Conservation (phyloP, 1,284 basidiomycete species). For the Abortiporus biennis region DNA sequence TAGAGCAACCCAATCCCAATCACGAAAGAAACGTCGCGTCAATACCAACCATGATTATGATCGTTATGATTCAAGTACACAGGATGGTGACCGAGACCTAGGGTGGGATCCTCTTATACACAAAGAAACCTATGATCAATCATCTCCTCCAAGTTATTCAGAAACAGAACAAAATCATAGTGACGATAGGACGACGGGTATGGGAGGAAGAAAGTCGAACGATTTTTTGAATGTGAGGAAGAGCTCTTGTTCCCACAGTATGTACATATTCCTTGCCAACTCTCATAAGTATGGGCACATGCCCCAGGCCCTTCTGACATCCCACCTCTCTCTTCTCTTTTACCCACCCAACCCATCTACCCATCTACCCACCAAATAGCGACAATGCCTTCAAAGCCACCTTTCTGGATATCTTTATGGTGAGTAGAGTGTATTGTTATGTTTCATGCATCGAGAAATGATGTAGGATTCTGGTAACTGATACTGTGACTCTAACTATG, state of each 20-base stretch:
- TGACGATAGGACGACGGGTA: neutral
- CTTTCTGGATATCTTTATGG: conserved; percentile 22
- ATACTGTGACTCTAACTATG: too few relatives aligned
- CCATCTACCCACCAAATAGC: too few relatives aligned
- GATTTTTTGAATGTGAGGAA: too few relatives aligned
- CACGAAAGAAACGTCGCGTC: too few relatives aligned
- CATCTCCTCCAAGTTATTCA: neutral
- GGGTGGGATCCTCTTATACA: neutral
- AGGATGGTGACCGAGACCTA: neutral
- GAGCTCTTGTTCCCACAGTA: too few relatives aligned
- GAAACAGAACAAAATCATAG: neutral
- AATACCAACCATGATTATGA: too few relatives aligned
- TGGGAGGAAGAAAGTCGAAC: too few relatives aligned
- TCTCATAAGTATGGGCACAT: too few relatives aligned
- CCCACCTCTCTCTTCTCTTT: too few relatives aligned
- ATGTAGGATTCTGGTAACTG: neutral
- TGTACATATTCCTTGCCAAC: too few relatives aligned
- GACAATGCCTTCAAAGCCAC: conserved; percentile 20
- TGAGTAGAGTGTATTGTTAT: conserved; percentile 10
- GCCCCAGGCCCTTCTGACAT: too few relatives aligned
- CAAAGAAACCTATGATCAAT: neutral
- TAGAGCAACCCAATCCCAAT: neutral
- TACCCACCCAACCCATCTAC: too few relatives aligned
- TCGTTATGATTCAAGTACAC: neutral
- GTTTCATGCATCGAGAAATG: conserved; percentile 3